phyloP scores from a whole-genome alignment of 768 basidiomycete genomes.

The Boletellus ananas region DNA sequence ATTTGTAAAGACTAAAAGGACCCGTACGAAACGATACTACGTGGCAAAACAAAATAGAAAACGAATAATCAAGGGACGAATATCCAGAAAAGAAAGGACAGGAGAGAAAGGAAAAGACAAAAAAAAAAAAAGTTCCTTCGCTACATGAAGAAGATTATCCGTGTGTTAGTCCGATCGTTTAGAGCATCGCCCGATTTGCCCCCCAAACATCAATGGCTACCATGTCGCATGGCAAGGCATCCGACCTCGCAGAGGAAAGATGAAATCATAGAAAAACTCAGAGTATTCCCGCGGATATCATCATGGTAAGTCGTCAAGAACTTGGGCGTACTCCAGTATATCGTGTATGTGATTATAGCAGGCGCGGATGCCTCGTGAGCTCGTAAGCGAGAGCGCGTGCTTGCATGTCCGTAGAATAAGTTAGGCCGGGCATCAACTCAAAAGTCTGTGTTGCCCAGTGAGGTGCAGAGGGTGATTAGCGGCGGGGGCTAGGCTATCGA shows the following conservation, averaged over 20 bases:
- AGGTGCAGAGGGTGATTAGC: slow-evolving; percentile 14
- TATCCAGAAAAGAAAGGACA: not conserved
- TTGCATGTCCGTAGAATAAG: slow-evolving; percentile 26
- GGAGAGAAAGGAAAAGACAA: not conserved
- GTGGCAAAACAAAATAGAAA: slow-evolving; percentile 32
- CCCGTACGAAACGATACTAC: slow-evolving; percentile 16
- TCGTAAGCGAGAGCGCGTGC: slow-evolving; percentile 18
- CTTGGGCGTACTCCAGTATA: slow-evolving; percentile 10
- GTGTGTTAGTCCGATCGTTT: slow-evolving; percentile 25
- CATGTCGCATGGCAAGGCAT: slow-evolving; percentile 3
- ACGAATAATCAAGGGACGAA: slow-evolving; percentile 25
- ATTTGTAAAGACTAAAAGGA: slow-evolving; percentile 19
- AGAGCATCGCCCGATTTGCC: slow-evolving; percentile 3
- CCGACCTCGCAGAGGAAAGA: slow-evolving; percentile 13
- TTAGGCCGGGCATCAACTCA: slow-evolving; percentile 15
- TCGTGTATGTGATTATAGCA: slow-evolving; percentile 28
- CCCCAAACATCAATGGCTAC: slow-evolving; percentile 1
- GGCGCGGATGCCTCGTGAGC: slow-evolving; percentile 14
- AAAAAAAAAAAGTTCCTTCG: slow-evolving; percentile 11
- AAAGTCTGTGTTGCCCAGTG: slow-evolving; percentile 9
- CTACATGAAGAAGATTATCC: slow-evolving; percentile 29
- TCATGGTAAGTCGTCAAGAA: slow-evolving; percentile 23
- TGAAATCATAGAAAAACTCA: slow-evolving; percentile 21
- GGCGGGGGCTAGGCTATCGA: slow-evolving; percentile 29
- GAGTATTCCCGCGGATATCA: slow-evolving; percentile 23